Evolutionary conservation across 1,139 yeast species (phyloP).

Genomic region (Kodamaea sp.): DNA sequence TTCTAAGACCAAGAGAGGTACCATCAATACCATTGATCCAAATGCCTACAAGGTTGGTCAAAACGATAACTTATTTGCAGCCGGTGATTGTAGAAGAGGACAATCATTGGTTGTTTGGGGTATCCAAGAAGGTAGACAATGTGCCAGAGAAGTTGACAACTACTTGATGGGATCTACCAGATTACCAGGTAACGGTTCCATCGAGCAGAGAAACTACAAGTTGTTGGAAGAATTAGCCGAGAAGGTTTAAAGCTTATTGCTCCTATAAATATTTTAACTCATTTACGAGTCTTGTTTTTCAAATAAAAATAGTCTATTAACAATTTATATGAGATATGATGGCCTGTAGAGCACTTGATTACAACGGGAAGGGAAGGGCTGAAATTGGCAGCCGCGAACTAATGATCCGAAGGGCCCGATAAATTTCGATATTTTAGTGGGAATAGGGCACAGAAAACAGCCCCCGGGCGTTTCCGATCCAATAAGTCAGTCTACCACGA

Average conservation of each 20-base stretch:
- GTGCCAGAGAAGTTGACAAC: slow-evolving; percentile 91
- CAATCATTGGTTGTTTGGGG: slow-evolving; percentile 99
- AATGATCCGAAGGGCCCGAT: too few species aligned
- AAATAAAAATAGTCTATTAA: too few species aligned
- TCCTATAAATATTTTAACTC: too few species aligned
- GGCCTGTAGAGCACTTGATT: too few species aligned
- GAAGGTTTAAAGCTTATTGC: slow-evolving; percentile 47
- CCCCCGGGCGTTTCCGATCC: too few species aligned
- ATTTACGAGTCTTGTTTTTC: too few species aligned
- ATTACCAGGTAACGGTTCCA: slow-evolving; percentile 92
- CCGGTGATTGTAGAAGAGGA: slow-evolving; percentile 99
- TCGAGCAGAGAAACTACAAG: slow-evolving; percentile 78
- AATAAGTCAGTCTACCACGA: too few species aligned
- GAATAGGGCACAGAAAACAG: too few species aligned
- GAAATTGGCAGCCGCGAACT: too few species aligned
- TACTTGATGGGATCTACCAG: slow-evolving; percentile 76
- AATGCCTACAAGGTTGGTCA: slow-evolving; percentile 70
- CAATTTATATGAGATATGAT: too few species aligned
- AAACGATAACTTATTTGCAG: slow-evolving; percentile 76
- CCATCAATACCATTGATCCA: slow-evolving; percentile 68
- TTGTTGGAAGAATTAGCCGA: slow-evolving; percentile 73
- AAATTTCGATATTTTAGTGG: too few species aligned
- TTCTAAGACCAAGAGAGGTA: slow-evolving; percentile 81
- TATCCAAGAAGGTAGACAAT: slow-evolving; percentile 98
- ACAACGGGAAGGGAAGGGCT: too few species aligned